Evolutionary conservation across 2,329 filamentous ascomycete genomes (phyloP).

Genomic region (Tolypocladium guangdongense): DNA sequence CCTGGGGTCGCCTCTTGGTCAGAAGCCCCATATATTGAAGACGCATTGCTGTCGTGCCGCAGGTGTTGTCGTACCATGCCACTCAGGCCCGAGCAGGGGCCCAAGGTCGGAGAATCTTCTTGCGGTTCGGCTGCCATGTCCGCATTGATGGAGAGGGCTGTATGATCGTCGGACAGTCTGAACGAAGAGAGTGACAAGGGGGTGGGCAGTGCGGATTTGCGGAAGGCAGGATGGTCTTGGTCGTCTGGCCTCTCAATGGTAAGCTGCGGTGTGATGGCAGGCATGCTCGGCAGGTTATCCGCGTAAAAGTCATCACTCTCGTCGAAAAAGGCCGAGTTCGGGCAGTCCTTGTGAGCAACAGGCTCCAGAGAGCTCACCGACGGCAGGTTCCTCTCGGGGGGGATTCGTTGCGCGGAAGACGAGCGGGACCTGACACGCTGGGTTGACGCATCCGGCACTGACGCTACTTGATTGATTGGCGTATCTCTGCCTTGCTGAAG

Average conservation of each 20-base stretch:
- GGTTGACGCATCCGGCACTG: conserved; percentile 33
- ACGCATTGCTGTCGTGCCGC: conserved; percentile 68
- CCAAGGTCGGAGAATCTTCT: conserved; percentile 69
- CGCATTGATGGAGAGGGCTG: conserved; percentile 12
- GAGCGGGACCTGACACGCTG: conserved; percentile 33
- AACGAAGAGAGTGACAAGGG: conserved; percentile 26
- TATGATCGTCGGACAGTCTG: conserved; percentile 15
- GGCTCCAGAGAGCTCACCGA: conserved; percentile 15
- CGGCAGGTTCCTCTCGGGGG: conserved; percentile 20
- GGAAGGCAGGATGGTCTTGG: conserved; percentile 42
- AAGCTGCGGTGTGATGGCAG: conserved; percentile 21
- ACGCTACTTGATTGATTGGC: conserved; percentile 34
- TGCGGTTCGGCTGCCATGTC: conserved; percentile 13
- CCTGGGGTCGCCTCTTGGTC: conserved; percentile 15
- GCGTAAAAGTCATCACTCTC: conserved; percentile 29
- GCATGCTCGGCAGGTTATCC: conserved; percentile 3
- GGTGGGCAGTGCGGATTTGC: conserved; percentile 31
- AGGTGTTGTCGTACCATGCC: conserved; percentile 79
- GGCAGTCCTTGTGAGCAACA: conserved; percentile 20
- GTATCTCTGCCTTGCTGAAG: conserved; percentile 66
- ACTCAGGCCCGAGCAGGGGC: conserved; percentile 58
- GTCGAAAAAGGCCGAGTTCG: conserved; percentile 30
- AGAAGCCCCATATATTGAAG: conserved; percentile 59
- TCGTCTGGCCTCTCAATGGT: conserved; percentile 38
- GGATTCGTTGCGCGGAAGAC: conserved; percentile 29